Evolutionary conservation across 805 yeast genomes (phyloP).

Genomic region (Ogataea neopini): DNA sequence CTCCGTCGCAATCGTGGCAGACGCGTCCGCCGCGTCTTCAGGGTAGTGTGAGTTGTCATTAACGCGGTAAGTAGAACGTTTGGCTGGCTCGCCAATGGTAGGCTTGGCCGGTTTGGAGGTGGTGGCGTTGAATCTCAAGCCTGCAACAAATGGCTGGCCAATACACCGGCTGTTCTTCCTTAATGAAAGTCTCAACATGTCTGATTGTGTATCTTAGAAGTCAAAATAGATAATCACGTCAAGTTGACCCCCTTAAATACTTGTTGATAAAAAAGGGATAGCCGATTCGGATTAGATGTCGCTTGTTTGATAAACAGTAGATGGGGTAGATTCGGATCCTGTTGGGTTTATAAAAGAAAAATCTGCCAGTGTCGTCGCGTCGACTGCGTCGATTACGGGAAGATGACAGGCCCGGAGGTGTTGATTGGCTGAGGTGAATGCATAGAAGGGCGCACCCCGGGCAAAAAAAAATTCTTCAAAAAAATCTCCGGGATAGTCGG

Average conservation of each 20-base stretch:
- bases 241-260: too few species aligned
- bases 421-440: conserved; percentile 1
- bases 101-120: conserved; percentile 1
- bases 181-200: conserved; percentile 7
- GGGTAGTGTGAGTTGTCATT: conserved; percentile 40
- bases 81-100: too few species aligned
- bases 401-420: not conserved
- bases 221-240: too few species aligned
- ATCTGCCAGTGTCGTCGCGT: conserved; percentile 1
- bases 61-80: conserved; percentile 22
- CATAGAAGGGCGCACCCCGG: conserved; percentile 1
- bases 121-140: conserved; percentile 1
- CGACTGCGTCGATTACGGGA: not conserved
- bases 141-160: too few species aligned
- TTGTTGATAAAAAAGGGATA: not conserved
- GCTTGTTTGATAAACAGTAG: conserved; percentile 2
- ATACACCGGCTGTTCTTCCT: not conserved
- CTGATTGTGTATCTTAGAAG: not conserved
- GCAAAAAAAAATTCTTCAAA: not conserved
- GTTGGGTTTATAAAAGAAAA: not conserved
- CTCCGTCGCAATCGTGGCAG: conserved; percentile 69
- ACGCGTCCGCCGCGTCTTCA: conserved; percentile 70
- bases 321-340: conserved; percentile 6
- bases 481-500: conserved; percentile 1
- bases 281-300: not conserved